Evolutionary conservation across 2,329 filamentous ascomycete species (phyloP).

Genomic region (Neodidymelliopsis sp.): DNA sequence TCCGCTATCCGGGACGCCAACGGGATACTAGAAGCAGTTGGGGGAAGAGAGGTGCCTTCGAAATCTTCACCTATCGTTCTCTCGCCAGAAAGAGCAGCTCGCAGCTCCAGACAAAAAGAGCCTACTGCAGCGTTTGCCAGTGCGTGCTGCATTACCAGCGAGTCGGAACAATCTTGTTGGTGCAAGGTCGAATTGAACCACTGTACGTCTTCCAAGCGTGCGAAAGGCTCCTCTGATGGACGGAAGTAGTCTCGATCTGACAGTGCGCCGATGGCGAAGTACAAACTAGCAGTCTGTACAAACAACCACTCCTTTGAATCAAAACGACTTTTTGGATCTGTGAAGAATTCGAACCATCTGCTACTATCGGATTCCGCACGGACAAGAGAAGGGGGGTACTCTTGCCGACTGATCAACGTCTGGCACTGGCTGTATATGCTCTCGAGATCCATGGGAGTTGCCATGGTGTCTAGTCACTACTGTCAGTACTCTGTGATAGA

Average conservation of each 20-base stretch:
- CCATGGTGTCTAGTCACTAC: constrained; percentile 7
- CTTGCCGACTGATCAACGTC: constrained; percentile 13
- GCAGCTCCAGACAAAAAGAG: constrained; percentile 13
- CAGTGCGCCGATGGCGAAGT: constrained; percentile 11
- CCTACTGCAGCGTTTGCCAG: constrained; percentile 17
- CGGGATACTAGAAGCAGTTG: constrained; percentile 9
- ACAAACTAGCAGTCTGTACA: constrained; percentile 13
- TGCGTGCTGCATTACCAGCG: constrained; percentile 14
- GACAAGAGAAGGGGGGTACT: constrained; percentile 13
- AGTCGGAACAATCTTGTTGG: constrained; percentile 2
- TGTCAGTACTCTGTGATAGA: not conserved
- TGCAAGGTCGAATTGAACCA: constrained; percentile 13
- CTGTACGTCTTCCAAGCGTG: constrained; percentile 15
- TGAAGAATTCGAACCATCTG: constrained; percentile 19
- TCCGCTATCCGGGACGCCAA: constrained; percentile 4
- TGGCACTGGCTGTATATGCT: constrained; percentile 10
- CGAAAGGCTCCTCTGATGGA: constrained; percentile 13
- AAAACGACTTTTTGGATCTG: constrained; percentile 13
- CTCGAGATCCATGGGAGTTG: constrained; percentile 9
- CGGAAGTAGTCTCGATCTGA: constrained; percentile 1
- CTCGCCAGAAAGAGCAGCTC: constrained; percentile 12
- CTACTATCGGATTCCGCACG: constrained; percentile 10
- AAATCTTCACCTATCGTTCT: constrained; percentile 18
- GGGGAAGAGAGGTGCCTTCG: constrained; percentile 14
- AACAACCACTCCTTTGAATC: constrained; percentile 6